Percentiles rank a stretch among this genome's conserved stretches.
Evolutionary conservation across 805 yeast genomes (phyloP).

Genomic region (Hanseniaspora nectarophila): DNA sequence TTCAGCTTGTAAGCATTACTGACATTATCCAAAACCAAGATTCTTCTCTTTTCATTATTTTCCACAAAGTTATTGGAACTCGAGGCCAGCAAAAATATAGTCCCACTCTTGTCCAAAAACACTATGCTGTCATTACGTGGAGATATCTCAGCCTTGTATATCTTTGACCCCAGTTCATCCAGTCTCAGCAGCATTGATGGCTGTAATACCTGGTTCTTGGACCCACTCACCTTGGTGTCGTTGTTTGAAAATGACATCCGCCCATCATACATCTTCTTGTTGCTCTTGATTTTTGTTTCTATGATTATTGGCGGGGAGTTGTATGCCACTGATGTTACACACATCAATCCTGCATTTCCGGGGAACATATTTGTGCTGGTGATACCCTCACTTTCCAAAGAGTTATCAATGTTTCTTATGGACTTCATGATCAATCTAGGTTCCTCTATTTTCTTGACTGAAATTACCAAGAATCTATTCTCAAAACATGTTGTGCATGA

Average conservation of each 20-base stretch:
- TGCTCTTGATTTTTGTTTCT: conserved; percentile 46
- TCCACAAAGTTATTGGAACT: conserved; percentile 37
- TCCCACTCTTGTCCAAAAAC: conserved; percentile 66
- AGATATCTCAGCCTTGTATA: conserved; percentile 62
- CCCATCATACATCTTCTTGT: not conserved
- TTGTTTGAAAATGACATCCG: not conserved
- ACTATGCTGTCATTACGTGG: conserved; percentile 84
- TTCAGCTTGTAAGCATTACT: conserved; percentile 57
- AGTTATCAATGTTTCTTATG: conserved; percentile 47
- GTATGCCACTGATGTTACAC: conserved; percentile 48
- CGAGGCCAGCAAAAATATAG: conserved; percentile 54
- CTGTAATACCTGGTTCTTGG: conserved; percentile 36
- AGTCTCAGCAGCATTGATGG: conserved; percentile 52
- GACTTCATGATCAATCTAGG: conserved; percentile 63
- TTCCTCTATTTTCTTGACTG: conserved; percentile 48
- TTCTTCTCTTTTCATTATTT: conserved; percentile 40
- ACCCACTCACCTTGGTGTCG: conserved; percentile 16
- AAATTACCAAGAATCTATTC: conserved; percentile 64
- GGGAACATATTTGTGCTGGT: conserved; percentile 70
- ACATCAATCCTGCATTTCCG: conserved; percentile 43
- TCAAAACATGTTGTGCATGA: conserved; percentile 61
- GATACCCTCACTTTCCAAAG: conserved; percentile 77
- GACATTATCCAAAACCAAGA: conserved; percentile 56
- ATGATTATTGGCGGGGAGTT: conserved; percentile 56
- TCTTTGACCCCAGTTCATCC: conserved; percentile 69